Evolutionary conservation across 441 rosid species (phyloP), one percentile per base, ranked within the genome.

Genomic region (Eruca vesicaria): DNA sequence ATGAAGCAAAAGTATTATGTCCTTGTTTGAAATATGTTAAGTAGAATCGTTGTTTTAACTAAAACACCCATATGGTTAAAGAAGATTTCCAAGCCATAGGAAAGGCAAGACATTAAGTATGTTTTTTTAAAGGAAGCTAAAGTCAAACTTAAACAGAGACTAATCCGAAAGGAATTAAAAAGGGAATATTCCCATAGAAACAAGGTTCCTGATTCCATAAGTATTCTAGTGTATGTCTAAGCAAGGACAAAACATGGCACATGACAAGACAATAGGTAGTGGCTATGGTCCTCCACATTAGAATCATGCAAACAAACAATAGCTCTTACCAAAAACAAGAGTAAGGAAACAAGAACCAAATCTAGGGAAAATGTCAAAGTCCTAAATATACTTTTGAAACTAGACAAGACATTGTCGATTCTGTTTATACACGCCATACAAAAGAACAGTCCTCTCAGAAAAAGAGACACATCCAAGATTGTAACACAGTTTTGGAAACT

Each of bases 101-200:
- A 14, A 43, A 14, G 18, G 52, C 52, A 43, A 2, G 12, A 43
- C 33, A 70, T 18, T 28, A 78, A 68, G 66, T 61, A 55, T 73
- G 41, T 32, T 53, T n/a, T 6, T 9, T 58, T 71, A 6, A 0
- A 14, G 28, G 64, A 69, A 12, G 57, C 23, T 45, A 73, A 82
- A 79, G 77, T 77, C 82, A 76, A 81, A 84, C 80, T 77, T 58
- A 69, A 68, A 52, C 7, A 33, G 69, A 82, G 82, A 72, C 81
- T 67, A 76, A 79, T 79, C 82, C 79, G 73, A 72, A 84, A 71
- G 85, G 84, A 68, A 38, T 26, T 82, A 79, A 59, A 15, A 41
- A 69, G 20, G 80, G 96, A 85, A 92, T 90, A 90, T 90, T 88
- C 92, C 75, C 77, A 79, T 36, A 63, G 77, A 63, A 70, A 59